phyloP scores from a whole-genome alignment of 139 green algal genomes.

The Cymbomonas tetramitiformis region DNA sequence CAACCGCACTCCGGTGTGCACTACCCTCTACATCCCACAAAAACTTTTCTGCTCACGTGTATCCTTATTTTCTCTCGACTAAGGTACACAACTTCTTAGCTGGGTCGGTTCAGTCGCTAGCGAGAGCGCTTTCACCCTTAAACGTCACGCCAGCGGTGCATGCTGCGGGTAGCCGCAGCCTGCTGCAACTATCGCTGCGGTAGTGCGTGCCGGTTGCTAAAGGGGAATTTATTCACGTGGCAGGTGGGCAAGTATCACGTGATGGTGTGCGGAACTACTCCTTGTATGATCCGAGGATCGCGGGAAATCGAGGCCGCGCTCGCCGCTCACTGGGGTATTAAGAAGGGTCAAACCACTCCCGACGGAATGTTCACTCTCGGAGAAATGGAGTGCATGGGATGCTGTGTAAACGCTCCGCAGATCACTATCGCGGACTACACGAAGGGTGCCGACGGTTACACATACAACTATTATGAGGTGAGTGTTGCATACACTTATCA shows the following conservation, averaged over 20 bases:
- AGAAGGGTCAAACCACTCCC: conserved; percentile 50
- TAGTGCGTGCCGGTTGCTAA: no score
- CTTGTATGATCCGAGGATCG: conserved; percentile 69
- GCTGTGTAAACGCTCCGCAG: conserved; percentile 97
- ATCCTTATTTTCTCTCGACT: no score
- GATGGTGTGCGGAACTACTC: conserved; percentile 91
- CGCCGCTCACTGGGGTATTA: conserved; percentile 50
- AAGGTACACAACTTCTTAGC: no score
- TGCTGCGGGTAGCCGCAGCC: no score
- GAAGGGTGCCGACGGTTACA: conserved; percentile 30
- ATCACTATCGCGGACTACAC: conserved; percentile 80
- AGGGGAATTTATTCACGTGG: no score
- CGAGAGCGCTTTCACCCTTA: no score
- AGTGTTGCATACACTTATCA: not conserved
- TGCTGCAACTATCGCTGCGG: no score
- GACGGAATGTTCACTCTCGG: conserved; percentile 90
- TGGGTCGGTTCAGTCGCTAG: no score
- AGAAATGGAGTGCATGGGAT: conserved; percentile 99
- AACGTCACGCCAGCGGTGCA: no score
- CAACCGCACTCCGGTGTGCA: conserved; percentile 76
- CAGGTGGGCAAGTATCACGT: conserved; percentile 93
- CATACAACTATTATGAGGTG: conserved; percentile 43
- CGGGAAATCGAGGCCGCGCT: conserved; percentile 59
- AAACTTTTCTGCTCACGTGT: no score
- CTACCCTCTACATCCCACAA: no score